Conservation (phyloP, 805 yeast species). For the Zygoascus tannicola region DNA sequence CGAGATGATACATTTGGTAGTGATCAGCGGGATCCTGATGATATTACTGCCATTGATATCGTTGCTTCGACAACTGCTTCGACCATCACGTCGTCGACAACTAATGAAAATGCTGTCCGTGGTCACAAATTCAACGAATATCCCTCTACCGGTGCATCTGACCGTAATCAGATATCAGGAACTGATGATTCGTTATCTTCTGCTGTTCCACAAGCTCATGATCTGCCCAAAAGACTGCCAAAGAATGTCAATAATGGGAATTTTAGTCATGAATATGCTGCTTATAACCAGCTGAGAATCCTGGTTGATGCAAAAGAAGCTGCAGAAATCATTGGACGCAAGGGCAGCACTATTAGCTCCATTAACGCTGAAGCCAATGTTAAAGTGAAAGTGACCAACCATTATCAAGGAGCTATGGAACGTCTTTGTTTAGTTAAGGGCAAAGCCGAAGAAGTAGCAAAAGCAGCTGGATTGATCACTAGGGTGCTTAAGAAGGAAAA, state of each 20-base stretch:
- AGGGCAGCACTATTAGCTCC: slow-evolving; percentile 63
- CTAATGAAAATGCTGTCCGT: no score
- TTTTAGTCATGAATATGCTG: neutral
- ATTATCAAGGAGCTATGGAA: slow-evolving; percentile 60
- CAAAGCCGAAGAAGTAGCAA: slow-evolving; percentile 66
- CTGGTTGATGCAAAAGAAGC: slow-evolving; percentile 70
- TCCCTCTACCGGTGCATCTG: no score
- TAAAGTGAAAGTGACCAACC: slow-evolving; percentile 62
- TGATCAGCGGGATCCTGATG: no score
- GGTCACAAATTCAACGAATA: no score
- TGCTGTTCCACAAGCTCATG: no score
- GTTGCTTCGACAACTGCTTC: no score
- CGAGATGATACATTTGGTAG: no score
- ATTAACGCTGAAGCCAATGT: slow-evolving; percentile 56
- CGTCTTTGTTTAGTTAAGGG: slow-evolving; percentile 70
- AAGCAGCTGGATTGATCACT: slow-evolving; percentile 67
- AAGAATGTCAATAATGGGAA: neutral
- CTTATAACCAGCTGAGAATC: slow-evolving; percentile 61
- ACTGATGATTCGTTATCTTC: no score
- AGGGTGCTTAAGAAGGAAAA: slow-evolving; percentile 61
- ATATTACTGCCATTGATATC: no score
- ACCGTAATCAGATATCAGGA: no score
- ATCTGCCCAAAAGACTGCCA: no score
- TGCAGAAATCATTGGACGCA: slow-evolving; percentile 64
- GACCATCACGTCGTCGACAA: no score